These are phyloP conservation scores for Sesbania bispinosa DNA, from an alignment of 306 rosid species.

Conservation along the genomic window DNA sequence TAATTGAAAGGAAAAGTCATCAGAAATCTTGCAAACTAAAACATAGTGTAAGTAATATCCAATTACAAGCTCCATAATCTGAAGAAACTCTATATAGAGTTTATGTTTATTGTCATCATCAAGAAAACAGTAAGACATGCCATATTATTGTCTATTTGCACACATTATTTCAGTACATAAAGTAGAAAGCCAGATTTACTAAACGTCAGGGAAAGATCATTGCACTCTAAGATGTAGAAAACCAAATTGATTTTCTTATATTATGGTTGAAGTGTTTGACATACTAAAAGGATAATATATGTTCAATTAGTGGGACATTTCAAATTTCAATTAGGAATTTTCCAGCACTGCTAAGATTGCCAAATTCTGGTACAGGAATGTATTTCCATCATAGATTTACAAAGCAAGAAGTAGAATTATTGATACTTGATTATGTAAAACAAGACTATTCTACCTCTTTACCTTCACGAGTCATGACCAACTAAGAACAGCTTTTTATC, in stretches of 20 bases:
- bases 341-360: neutral
- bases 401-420: neutral
- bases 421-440: neutral
- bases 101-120: neutral
- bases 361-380: neutral
- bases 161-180: neutral
- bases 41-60: neutral
- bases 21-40: neutral
- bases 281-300: neutral
- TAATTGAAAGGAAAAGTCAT: slow-evolving; percentile 14
- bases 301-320: neutral
- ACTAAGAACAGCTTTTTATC: neutral
- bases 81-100: neutral
- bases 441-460: neutral
- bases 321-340: neutral
- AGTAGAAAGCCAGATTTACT: neutral
- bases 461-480: neutral
- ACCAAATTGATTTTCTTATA: neutral
- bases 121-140: neutral
- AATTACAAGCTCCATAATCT: neutral
- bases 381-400: neutral
- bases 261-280: neutral
- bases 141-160: neutral
- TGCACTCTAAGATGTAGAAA: neutral
- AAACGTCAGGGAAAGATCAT: neutral